Base-by-base conservation (phyloP, 148 eudicot genomes). In the Rhododendron molle region DNA sequence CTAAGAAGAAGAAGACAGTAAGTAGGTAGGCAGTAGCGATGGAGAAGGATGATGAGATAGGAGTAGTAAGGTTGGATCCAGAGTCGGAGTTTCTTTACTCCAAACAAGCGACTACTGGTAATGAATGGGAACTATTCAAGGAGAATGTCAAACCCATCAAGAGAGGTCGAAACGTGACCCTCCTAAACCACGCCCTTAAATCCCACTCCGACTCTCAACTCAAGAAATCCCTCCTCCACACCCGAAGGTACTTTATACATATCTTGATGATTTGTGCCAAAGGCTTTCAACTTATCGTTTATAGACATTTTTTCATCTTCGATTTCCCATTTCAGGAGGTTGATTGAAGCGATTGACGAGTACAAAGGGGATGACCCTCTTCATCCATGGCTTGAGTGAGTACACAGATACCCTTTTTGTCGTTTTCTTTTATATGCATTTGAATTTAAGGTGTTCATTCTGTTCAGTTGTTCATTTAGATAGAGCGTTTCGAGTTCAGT, bases 281-380 rank as follows among this genome's bases (percentile, higher is more conserved):
- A 32, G 6, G 44, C 36, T 26, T 78, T 38, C 49, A 12, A 26
- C 16, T 73, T 28, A 32, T 43, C 52, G 54, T 58, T 46, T 8
- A 3, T 76, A 13, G 80, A 8, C 73, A 34, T 10, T 49, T 65
- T 50, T 78, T 60, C 15, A 10, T 76, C 77, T 85, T 23, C 38
- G 34, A 5, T 73, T 74, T 15, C 38, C 28, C 71, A 3, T 23
- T 88, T 82, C 89, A 96, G 98, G 92, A 93, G 84, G 89, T 86
- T 95, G 46, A 87, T 97, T 56, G 92, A 89, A 82, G 96, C 93
- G 2, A 95, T 97, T 81, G 91, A 91, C 56, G 91, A 93, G 85
- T 97, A 97, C 79, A 40, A 87, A 78, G 99, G 99, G 30, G 95
- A 95, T 23, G 99, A 97, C 84, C 98, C 99, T 84, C 96, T 97